phyloP scores from a whole-genome alignment of 345 rosid species.

The Turritis glabra region DNA sequence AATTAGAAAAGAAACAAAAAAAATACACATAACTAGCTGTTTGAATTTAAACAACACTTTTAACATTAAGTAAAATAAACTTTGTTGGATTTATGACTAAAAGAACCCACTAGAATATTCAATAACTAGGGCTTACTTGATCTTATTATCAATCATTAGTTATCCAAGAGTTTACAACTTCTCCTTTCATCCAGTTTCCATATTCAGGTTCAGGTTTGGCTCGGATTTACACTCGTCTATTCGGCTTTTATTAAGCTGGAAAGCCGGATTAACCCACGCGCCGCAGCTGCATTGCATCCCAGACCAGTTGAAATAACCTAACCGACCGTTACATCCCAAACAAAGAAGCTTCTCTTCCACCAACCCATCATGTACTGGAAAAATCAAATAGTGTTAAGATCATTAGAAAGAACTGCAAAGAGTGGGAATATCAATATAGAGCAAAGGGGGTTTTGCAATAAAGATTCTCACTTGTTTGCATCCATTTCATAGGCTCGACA shows the following conservation, averaged over 20 bases:
- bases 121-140: background rate
- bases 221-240: conserved; percentile 57
- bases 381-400: conserved; percentile 11
- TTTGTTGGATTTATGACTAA: background rate
- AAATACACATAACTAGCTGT: background rate
- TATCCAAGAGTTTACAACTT: background rate
- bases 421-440: background rate
- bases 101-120: background rate
- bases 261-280: conserved; percentile 92
- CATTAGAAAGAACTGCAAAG: background rate
- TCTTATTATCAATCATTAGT: background rate
- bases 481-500: conserved; percentile 96
- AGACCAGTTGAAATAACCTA: conserved; percentile 93
- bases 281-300: conserved; percentile 97
- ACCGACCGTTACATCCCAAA: conserved; percentile 71
- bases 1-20: conserved; percentile 24
- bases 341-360: conserved; percentile 86
- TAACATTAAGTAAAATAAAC: background rate
- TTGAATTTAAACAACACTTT: background rate
- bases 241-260: conserved; percentile 76
- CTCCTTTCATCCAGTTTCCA: conserved; percentile 1
- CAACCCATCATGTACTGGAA: conserved; percentile 75
- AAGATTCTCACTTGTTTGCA: conserved; percentile 56
- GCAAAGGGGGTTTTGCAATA: background rate
- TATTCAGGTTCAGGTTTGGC: background rate